Conservation (phyloP, 2,329 filamentous ascomycete genomes). For the Hypoxylon sp. region DNA sequence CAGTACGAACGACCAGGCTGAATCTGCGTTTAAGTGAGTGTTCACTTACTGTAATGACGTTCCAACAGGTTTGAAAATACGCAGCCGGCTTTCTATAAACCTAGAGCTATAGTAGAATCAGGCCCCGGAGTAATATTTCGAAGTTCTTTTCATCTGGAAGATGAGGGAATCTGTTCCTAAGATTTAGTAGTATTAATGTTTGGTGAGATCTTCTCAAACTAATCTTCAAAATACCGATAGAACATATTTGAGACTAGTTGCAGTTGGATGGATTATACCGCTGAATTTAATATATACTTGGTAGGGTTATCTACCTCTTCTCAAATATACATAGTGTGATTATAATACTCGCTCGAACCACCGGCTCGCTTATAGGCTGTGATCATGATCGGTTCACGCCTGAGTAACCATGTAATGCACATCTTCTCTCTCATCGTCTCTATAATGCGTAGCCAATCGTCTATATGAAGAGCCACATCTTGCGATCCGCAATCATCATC, state of each 20-base stretch:
- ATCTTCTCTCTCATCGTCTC: constrained; percentile 24
- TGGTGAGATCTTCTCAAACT: too few species aligned
- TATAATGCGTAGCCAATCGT: constrained; percentile 31
- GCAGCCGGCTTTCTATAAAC: not conserved
- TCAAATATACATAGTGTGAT: constrained; percentile 38
- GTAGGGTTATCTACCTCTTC: constrained; percentile 25
- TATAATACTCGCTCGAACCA: constrained; percentile 4
- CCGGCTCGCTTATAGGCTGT: constrained; percentile 7
- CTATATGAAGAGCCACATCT: constrained; percentile 28
- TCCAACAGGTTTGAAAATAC: not conserved
- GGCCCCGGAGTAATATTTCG: not conserved
- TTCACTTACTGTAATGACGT: not conserved
- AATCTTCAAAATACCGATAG: not conserved
- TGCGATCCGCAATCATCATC: constrained; percentile 7
- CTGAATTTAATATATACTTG: constrained; percentile 48
- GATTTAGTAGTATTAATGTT: too few species aligned
- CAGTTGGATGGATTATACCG: constrained; percentile 12
- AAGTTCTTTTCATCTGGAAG: not conserved
- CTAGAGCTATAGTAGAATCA: not conserved
- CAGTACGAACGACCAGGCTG: not conserved
- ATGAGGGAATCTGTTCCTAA: not conserved
- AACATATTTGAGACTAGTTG: not conserved
- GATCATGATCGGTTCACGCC: constrained; percentile 17
- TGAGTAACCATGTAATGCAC: constrained; percentile 9
- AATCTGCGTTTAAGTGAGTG: not conserved